Evolutionary conservation across 495 filamentous ascomycete species (phyloP).

Genomic region (Penicillium steckii): DNA sequence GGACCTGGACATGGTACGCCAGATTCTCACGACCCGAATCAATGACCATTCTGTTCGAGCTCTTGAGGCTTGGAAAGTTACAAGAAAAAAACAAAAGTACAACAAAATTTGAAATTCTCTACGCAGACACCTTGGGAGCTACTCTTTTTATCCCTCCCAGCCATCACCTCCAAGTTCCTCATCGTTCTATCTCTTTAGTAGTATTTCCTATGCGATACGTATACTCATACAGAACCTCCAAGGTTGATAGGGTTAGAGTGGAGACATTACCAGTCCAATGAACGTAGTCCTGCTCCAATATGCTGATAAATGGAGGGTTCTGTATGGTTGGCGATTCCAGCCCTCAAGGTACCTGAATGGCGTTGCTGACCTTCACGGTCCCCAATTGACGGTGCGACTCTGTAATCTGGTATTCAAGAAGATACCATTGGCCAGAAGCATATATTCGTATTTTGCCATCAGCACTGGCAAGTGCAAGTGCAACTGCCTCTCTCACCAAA

Average conservation of each 20-base stretch:
- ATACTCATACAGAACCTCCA: conserved; percentile 9
- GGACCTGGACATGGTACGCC: conserved; percentile 16
- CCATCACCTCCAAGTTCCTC: conserved; percentile 31
- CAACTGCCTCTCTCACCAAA: no score
- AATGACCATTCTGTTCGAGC: conserved; percentile 27
- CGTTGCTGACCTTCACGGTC: conserved; percentile 26
- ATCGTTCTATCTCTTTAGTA: background rate
- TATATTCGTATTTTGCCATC: no score
- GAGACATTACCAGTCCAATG: conserved; percentile 7
- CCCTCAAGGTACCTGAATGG: conserved; percentile 26
- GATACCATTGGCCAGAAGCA: conserved; percentile 5
- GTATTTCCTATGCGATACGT: conserved; percentile 5
- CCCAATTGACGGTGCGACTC: conserved; percentile 10
- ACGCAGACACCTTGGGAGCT: conserved; percentile 18
- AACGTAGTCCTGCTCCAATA: background rate
- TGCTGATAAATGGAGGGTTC: conserved; percentile 20
- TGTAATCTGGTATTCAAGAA: conserved; percentile 6
- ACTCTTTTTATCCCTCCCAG: conserved; percentile 14
- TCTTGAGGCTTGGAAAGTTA: background rate
- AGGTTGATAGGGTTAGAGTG: conserved; percentile 13
- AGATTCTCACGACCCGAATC: conserved; percentile 28
- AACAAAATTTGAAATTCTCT: background rate
- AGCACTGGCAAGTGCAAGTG: no score
- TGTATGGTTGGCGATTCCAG: conserved; percentile 15
- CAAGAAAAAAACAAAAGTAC: background rate